phyloP scores from a whole-genome alignment of 1,139 yeast genomes.

The Candida gigantensis region DNA sequence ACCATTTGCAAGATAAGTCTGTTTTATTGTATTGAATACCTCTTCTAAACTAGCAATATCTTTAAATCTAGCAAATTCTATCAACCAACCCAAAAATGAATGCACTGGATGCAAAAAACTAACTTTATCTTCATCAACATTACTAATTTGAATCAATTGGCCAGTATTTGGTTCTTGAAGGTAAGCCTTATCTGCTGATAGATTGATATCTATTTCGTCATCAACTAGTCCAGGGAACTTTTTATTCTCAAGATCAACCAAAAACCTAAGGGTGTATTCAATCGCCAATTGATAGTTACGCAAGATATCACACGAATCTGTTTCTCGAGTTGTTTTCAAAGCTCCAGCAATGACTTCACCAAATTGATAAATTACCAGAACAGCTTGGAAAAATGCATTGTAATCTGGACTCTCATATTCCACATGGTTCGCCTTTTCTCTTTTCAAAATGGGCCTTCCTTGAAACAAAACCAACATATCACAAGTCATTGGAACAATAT shows the following conservation, averaged over 20 bases:
- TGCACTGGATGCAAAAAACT: constrained; percentile 84
- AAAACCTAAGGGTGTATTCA: constrained; percentile 30
- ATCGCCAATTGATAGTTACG: constrained; percentile 26
- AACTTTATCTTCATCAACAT: constrained; percentile 45
- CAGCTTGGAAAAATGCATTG: constrained; percentile 77
- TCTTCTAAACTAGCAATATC: constrained; percentile 21
- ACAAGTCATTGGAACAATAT: constrained; percentile 52
- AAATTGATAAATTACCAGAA: constrained; percentile 67
- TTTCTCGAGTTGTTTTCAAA: constrained; percentile 23
- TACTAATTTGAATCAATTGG: constrained; percentile 23
- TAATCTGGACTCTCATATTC: constrained; percentile 90
- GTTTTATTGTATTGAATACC: constrained; percentile 17
- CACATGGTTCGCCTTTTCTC: constrained; percentile 82
- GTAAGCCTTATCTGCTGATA: constrained; percentile 17
- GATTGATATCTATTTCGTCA: constrained; percentile 31
- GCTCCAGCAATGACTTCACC: constrained; percentile 59
- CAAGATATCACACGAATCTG: constrained; percentile 1
- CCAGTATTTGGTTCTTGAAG: constrained; percentile 27
- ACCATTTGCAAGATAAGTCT: neutral
- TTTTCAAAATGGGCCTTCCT: constrained; percentile 71
- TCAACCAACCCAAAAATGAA: constrained; percentile 68
- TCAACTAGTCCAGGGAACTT: constrained; percentile 31
- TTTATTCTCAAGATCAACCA: constrained; percentile 32
- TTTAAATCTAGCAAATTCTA: constrained; percentile 51
- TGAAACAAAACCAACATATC: constrained; percentile 74